A percentile compares a stretch with the other conserved stretches of the same genome.
phyloP scores from a whole-genome alignment of 768 basidiomycete genomes.

The Megacollybia marginata region DNA sequence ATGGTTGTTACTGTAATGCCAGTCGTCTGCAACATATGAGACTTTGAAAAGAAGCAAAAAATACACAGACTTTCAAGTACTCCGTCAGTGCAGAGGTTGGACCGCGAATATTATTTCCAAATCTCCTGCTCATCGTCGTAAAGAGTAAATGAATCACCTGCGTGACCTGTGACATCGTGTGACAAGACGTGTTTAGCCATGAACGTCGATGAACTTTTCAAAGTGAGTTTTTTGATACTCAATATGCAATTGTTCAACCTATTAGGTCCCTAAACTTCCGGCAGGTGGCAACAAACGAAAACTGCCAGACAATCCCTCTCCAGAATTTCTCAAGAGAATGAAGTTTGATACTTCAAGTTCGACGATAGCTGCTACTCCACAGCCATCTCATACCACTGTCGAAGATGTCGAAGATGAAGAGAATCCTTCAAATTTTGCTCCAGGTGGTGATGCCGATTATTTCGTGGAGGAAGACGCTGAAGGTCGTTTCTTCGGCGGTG shows the following conservation, averaged over 20 bases:
- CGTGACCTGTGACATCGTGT: neutral
- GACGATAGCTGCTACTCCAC: conserved; percentile 5
- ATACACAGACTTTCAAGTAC: conserved; percentile 55
- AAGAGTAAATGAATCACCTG: neutral
- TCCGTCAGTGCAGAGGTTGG: conserved; percentile 81
- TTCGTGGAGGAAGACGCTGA: conserved; percentile 89
- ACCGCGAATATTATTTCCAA: conserved; percentile 61
- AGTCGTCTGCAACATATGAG: conserved; percentile 25
- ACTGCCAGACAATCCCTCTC: conserved; percentile 68
- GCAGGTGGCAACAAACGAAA: conserved; percentile 60
- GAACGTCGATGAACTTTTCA: conserved; percentile 48
- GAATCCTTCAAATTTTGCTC: conserved; percentile 51
- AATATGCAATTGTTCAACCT: neutral
- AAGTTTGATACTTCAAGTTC: conserved; percentile 37
- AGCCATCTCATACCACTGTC: conserved; percentile 48
- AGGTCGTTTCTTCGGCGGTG: conserved; percentile 90
- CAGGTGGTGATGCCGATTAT: conserved; percentile 86
- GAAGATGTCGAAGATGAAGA: conserved; percentile 25
- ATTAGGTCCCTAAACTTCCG: conserved; percentile 63
- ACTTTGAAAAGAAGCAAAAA: neutral
- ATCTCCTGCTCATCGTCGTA: neutral
- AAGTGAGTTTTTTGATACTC: conserved; percentile 20
- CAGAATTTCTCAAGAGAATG: conserved; percentile 80
- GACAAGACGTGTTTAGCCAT: conserved; percentile 16
- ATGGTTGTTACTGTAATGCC: conserved; percentile 43